Evolutionary conservation across 441 rosid genomes (phyloP).

Genomic region (Mallotus japonicus): DNA sequence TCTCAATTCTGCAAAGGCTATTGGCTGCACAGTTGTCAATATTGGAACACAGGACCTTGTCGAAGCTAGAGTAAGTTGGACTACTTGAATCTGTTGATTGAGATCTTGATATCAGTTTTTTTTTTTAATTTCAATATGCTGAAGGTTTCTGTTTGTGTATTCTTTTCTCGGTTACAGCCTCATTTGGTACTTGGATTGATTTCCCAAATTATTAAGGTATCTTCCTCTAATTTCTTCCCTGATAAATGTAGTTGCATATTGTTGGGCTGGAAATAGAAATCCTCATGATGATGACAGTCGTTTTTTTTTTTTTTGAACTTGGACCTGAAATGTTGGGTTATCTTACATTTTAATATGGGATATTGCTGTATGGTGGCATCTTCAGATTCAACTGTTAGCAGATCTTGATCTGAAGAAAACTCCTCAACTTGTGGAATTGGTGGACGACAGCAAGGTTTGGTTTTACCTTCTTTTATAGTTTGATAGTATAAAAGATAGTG

Average conservation of each 20-base stretch:
- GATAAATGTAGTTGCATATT: neutral
- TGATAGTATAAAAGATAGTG: constrained; percentile 12
- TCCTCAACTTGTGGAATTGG: constrained; percentile 88
- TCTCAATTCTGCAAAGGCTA: constrained; percentile 98
- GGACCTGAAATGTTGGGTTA: neutral
- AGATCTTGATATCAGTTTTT: constrained; percentile 1
- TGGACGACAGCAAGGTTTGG: constrained; percentile 76
- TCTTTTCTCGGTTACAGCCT: constrained; percentile 51
- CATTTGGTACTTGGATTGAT: constrained; percentile 95
- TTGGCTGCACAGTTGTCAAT: constrained; percentile 98
- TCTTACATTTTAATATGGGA: constrained; percentile 17
- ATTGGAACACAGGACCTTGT: constrained; percentile 91
- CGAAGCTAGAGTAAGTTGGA: constrained; percentile 84
- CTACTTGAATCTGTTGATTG: constrained; percentile 2
- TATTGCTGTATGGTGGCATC: constrained; percentile 25
- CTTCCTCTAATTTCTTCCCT: constrained; percentile 16
- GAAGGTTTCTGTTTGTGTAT: constrained; percentile 10
- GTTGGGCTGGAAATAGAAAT: constrained; percentile 4
- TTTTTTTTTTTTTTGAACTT: neutral
- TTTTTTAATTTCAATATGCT: constrained; percentile 17
- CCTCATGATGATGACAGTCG: neutral
- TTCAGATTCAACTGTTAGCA: constrained; percentile 94
- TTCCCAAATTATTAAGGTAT: constrained; percentile 97
- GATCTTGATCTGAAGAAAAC: constrained; percentile 95
- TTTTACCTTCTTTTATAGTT: constrained; percentile 13